Evolutionary conservation across 169 alveolate species (phyloP), one percentile per base, ranked within the genome.

Genomic region (Cryptosporidium canis): DNA sequence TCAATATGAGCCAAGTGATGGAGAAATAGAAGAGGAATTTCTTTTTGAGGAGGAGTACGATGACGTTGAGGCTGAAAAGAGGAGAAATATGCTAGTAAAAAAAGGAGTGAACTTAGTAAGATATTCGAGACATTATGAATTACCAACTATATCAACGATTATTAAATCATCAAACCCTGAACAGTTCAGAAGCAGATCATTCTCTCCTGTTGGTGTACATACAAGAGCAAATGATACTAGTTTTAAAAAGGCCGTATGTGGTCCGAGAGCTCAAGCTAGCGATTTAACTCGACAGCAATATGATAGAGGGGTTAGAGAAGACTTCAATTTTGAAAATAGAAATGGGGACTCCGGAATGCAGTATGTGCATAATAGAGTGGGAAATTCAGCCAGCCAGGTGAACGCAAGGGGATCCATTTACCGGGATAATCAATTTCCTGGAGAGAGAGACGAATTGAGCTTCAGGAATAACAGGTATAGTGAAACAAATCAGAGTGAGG

Each of bases 1-100:
- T 24, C 87, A 77, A 61, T 77, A 77, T 43, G 53, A 63, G 47
- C 87, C 87, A n/a, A 77, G 87, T 18, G 87, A 77, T 63, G 77
- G 72, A 5, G 87, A 77, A 55, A 77, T 77, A 27, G 87, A 77
- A 9, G 71, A 77, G 21, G 87, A 77, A 12, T 77, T 41, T n/a
- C 47, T 77, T 6, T 77, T 58, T 77, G 87, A 77, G 37, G 87
- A 77, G 18, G 87, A 77, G 31, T 77, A 77, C 24, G 72, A 77
- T 29, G 87, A 77, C 16, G 18, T 41, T 27, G 45, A 53, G 14
- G 87, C 87, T n/a, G 87, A 77, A 44, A 77, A 41, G 29, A 55
- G 87, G 61, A 55, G 87, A 35, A 39, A 31, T 24, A 41, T 5
- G n/a, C 37, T 77, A 2, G 58, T 77, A n/a, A 58, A 77, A 58